Conservation (phyloP, 495 filamentous ascomycete species). For the Penicillium alfredii region DNA sequence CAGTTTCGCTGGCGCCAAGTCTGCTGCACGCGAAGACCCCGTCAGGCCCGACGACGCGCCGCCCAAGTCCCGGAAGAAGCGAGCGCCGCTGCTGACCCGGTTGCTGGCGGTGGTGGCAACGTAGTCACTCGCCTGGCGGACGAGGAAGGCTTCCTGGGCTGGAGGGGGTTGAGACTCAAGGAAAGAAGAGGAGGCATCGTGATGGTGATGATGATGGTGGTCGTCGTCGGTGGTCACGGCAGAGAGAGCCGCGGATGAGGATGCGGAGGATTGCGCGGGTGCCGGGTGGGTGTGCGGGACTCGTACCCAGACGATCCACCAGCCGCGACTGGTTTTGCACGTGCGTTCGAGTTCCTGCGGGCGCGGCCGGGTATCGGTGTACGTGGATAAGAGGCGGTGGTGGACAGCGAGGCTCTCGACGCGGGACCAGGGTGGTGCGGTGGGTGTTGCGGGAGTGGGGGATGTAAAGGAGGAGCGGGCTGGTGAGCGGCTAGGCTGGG, state of each 20-base stretch:
- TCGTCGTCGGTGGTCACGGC: conserved; percentile 18
- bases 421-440: conserved; percentile 56
- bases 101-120: conserved; percentile 22
- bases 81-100: conserved; percentile 37
- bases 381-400: conserved; percentile 72
- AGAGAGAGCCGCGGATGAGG: conserved; percentile 14
- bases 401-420: conserved; percentile 89
- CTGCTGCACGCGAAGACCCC: conserved; percentile 16
- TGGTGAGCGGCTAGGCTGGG: conserved; percentile 12
- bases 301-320: conserved; percentile 95
- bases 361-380: conserved; percentile 54
- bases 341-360: conserved; percentile 71
- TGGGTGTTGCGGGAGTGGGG: conserved; percentile 53
- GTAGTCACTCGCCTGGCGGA: conserved; percentile 72
- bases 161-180: conserved; percentile 18
- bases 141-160: conserved; percentile 69
- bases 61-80: conserved; percentile 45
- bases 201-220: conserved; percentile 4
- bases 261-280: conserved; percentile 8
- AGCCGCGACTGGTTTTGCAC: conserved; percentile 83
- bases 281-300: conserved; percentile 33
- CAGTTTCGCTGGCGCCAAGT: conserved; percentile 58
- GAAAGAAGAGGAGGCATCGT: neutral
- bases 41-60: conserved; percentile 27
- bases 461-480: conserved; percentile 57